Base-by-base conservation (phyloP, 495 filamentous ascomycete genomes). In the Xylaria cubensis region DNA sequence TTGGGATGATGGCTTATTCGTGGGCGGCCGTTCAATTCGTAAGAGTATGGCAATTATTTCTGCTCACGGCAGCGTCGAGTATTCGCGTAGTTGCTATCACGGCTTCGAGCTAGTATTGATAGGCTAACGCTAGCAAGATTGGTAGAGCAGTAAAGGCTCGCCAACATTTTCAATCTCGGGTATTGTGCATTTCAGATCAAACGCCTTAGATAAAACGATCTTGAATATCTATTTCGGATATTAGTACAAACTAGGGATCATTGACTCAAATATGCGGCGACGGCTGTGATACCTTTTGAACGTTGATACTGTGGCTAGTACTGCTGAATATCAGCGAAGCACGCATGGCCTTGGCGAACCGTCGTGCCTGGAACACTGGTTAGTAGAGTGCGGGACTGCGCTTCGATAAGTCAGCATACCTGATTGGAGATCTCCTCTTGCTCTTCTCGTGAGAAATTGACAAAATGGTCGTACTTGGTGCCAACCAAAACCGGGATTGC, bases 381-480 rank as follows among this genome's bases (percentile, higher is more conserved):
- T 48, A 79, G 75, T 42, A 50, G 39, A 65, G 41, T 9, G n/a
- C 12, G 0, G 1, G 24, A 21, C 15, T 61, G 21, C 21, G 50
- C 21, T 46, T 51, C 9, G 44, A 4, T 13, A n/a, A 36, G 32
- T 24, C 0, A 59, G 8, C 85, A 64, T 82, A 95, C 93, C 88
- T 98, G 95, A 75, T 94, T 94, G 0, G 93, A 97, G 64, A 99
- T 98, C 80, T 99, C 96, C 79, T 99, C 96, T 80, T 99, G 96
- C 78, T 99, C 96, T 77, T 98, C 95, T 21, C 93, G 88, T 3
- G 96, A 94, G 78, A 99, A 97, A 80, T 98, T 98, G 78, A 99
- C 94, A 83, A 98, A 99, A 78, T 97, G 95, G 78, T 99, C 96
- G 81, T 98, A 99, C 78, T 99, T 99, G 24, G 96, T 99, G 48